These are phyloP conservation scores for Inga laurina DNA, from an alignment of 306 rosid genomes.

Conservation along the genomic window DNA sequence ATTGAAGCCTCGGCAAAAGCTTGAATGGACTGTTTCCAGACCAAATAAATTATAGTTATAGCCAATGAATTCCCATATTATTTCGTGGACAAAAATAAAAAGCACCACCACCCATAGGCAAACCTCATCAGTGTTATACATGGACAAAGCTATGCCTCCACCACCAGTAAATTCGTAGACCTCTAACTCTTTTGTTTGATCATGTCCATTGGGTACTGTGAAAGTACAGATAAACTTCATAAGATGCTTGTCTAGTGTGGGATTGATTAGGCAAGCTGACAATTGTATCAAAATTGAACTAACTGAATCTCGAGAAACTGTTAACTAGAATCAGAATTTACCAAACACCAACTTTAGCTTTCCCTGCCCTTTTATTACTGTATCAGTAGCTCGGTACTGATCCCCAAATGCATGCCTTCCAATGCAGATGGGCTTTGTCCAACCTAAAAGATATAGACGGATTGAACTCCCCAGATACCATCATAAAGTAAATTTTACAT, in stretches of 20 bases:
- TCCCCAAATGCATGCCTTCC: conserved; percentile 99
- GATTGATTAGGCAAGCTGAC: conserved; percentile 17
- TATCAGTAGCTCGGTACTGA: conserved; percentile 92
- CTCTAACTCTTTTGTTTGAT: conserved; percentile 69
- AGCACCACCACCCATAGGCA: conserved; percentile 12
- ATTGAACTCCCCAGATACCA: conserved; percentile 18
- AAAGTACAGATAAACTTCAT: conserved; percentile 12
- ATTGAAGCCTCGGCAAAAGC: conserved; percentile 93
- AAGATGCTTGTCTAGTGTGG: conserved; percentile 28
- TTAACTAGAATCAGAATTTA: conserved; percentile 41
- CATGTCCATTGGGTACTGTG: conserved; percentile 72
- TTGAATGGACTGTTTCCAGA: conserved; percentile 72
- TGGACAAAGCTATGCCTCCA: conserved; percentile 89
- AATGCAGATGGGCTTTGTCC: conserved; percentile 95
- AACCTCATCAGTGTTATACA: conserved; percentile 99
- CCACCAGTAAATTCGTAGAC: conserved; percentile 84
- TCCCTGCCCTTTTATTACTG: conserved; percentile 83
- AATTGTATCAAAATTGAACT: conserved; percentile 18
- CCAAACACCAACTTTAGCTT: conserved; percentile 86
- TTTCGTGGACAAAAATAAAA: conserved; percentile 15
- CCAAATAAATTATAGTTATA: conserved; percentile 23
- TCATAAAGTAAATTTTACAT: conserved; percentile 17
- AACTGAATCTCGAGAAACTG: conserved; percentile 20
- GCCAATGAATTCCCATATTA: conserved; percentile 1
- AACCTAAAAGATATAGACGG: conserved; percentile 53